Evolutionary conservation across 2,329 filamentous ascomycete genomes (phyloP).

Genomic region (Epichloe hybrida): DNA sequence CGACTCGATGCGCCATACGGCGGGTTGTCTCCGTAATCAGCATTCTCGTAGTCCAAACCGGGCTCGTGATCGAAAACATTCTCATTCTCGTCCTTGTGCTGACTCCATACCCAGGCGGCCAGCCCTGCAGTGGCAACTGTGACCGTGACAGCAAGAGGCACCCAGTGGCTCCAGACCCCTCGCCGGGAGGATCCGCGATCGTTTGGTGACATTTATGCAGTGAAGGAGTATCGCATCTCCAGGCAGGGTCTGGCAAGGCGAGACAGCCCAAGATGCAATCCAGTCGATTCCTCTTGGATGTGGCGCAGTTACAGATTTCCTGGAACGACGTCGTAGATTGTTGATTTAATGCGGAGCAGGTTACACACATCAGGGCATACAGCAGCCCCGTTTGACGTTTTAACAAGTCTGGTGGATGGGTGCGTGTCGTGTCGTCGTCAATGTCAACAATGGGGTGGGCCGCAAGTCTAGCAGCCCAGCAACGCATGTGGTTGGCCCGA

Average conservation of each 20-base stretch:
- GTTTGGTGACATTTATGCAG: conserved; percentile 42
- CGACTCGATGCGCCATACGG: conserved; percentile 31
- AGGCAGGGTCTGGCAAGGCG: conserved; percentile 7
- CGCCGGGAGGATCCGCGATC: conserved; percentile 42
- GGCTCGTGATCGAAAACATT: conserved; percentile 43
- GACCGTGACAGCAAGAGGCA: conserved; percentile 74
- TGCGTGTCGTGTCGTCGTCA: neutral
- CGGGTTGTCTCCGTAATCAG: conserved; percentile 41
- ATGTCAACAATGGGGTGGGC: conserved; percentile 9
- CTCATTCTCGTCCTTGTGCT: conserved; percentile 63
- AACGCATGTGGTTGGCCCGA: conserved; percentile 6
- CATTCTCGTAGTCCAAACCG: conserved; percentile 31
- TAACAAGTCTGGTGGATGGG: conserved; percentile 2
- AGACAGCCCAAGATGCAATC: neutral
- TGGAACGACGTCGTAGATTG: conserved; percentile 2
- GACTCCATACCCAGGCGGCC: conserved; percentile 88
- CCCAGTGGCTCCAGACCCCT: conserved; percentile 68
- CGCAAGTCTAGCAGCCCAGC: conserved; percentile 4
- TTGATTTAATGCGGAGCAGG: neutral
- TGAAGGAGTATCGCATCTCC: conserved; percentile 22
- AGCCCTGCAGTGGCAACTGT: conserved; percentile 77
- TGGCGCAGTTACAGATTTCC: neutral
- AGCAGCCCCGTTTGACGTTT: neutral
- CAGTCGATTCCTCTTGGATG: neutral
- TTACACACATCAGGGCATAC: neutral